These are phyloP conservation scores for Penicillium sumatraense DNA, from an alignment of 2,329 filamentous ascomycete species.

Conservation along the genomic window DNA sequence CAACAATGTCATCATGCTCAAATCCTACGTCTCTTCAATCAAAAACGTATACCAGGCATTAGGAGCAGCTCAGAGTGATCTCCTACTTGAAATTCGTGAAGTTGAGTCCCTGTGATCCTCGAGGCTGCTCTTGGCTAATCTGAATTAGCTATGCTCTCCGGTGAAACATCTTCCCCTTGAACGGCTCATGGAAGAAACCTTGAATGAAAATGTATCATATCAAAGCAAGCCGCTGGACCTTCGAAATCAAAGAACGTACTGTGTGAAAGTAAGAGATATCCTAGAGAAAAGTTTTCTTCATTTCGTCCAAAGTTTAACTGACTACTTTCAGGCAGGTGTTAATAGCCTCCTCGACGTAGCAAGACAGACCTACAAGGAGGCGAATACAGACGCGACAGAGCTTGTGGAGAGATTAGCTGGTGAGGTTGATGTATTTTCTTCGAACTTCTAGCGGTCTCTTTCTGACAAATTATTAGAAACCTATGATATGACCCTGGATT, in stretches of 20 bases:
- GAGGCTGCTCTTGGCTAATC: conserved; percentile 5
- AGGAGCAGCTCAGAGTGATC: conserved; percentile 63
- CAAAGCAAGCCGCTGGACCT: conserved; percentile 80
- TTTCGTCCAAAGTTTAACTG: conserved; percentile 23
- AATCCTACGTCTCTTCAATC: conserved; percentile 75
- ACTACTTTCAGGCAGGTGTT: conserved; percentile 65
- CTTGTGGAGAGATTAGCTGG: conserved; percentile 71
- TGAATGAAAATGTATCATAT: conserved; percentile 82
- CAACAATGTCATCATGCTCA: conserved; percentile 85
- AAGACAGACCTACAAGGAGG: conserved; percentile 86
- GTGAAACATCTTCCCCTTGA: conserved; percentile 65
- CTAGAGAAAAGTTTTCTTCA: neutral
- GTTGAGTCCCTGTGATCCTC: conserved; percentile 34
- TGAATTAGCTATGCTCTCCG: conserved; percentile 64
- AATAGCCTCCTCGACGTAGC: conserved; percentile 88
- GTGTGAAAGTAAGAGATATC: conserved; percentile 68
- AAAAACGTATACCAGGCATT: conserved; percentile 71
- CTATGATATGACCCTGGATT: conserved; percentile 63
- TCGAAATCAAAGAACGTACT: conserved; percentile 87
- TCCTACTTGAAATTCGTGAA: conserved; percentile 70
- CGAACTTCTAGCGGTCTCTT: neutral
- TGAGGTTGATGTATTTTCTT: conserved; percentile 39
- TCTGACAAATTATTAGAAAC: conserved; percentile 50
- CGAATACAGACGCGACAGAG: conserved; percentile 75
- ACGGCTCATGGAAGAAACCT: conserved; percentile 67